Base-by-base conservation (phyloP, 805 yeast genomes). In the Metschnikowia anglica region DNA sequence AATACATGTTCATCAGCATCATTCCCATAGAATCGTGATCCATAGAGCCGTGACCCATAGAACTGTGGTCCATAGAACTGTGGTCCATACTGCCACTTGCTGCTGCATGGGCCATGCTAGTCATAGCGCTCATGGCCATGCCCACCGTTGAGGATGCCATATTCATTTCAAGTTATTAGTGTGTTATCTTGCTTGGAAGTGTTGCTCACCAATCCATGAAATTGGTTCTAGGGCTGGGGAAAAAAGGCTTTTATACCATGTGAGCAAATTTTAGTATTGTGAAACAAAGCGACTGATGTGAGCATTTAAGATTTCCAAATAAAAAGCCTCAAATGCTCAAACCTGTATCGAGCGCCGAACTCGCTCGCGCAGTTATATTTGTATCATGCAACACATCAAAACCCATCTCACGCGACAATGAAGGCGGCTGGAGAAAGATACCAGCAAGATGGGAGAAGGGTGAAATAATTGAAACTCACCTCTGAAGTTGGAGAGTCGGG, bases 1-100 rank as follows among this genome's bases (percentile, higher is more conserved):
- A 63, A 53, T 68, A 77, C 65, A 70, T 74, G 59, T 77, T 79
- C 90, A 84, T 84, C 4, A 45, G 39, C 16, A 54, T 46, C 75
- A 66, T 66, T 26, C 26, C 46, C 47, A 44, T 46, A 7, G 43
- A 19, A n/a, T n/a, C n/a, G 23, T 29, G 36, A 12, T 32, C 28
- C 27, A 11, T n/a, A n/a, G n/a, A n/a, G n/a, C n/a, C n/a, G n/a
- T n/a, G n/a, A n/a, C n/a, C n/a, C n/a, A n/a, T n/a, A n/a, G n/a
- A n/a, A n/a, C n/a, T n/a, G n/a, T n/a, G n/a, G n/a, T n/a, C n/a
- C n/a, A n/a, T n/a, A n/a, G n/a, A n/a, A n/a, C n/a, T n/a, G n/a
- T n/a, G n/a, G n/a, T 31, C 49, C 42, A 30, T 28, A 17, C 33
- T 15, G 25, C 32, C 17, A 5, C 18, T 20, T n/a, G 23, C 8